A percentile compares a stretch with the other conserved stretches of the same genome.
These are phyloP conservation scores for Wickerhamiella sergipiensis DNA, from an alignment of 805 yeast species.

Conservation along the genomic window DNA sequence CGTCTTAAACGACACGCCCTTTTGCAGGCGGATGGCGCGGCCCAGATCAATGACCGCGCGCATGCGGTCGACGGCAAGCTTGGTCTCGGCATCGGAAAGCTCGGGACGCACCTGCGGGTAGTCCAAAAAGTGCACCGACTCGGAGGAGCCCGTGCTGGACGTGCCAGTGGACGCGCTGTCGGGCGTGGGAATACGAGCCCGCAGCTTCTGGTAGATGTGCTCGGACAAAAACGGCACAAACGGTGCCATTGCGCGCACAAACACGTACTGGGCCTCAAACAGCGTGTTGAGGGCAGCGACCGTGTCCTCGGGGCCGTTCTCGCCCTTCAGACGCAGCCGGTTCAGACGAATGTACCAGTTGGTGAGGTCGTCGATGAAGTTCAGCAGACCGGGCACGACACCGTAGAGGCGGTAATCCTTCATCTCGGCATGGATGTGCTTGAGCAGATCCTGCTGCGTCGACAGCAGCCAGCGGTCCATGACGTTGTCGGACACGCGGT, in stretches of 20 bases:
- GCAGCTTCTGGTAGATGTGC: constrained; percentile 67
- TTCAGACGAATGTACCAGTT: constrained; percentile 98
- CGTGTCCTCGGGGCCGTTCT: constrained; percentile 73
- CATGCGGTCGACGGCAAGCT: constrained; percentile 85
- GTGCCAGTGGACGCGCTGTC: neutral
- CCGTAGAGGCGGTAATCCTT: constrained; percentile 78
- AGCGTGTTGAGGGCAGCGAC: constrained; percentile 77
- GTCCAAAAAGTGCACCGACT: constrained; percentile 88
- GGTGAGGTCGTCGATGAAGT: constrained; percentile 84
- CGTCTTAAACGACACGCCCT: constrained; percentile 81
- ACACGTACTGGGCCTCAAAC: constrained; percentile 76
- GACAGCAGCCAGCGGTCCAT: constrained; percentile 98
- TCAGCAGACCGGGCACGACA: constrained; percentile 84
- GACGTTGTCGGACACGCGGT: constrained; percentile 59
- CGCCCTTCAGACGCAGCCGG: constrained; percentile 96
- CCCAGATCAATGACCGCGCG: constrained; percentile 94
- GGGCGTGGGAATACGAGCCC: constrained; percentile 32
- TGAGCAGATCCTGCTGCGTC: constrained; percentile 82
- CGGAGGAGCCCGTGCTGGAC: constrained; percentile 13
- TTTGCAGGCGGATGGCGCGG: constrained; percentile 93
- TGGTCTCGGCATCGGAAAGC: constrained; percentile 69
- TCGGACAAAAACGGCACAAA: constrained; percentile 95
- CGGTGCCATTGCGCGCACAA: constrained; percentile 96
- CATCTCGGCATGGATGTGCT: constrained; percentile 85
- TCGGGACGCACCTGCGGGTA: constrained; percentile 77